Evolutionary conservation across 306 rosid genomes (phyloP), one percentile per base, ranked within the genome.

Genomic region (Psophocarpus tetragonolobus): DNA sequence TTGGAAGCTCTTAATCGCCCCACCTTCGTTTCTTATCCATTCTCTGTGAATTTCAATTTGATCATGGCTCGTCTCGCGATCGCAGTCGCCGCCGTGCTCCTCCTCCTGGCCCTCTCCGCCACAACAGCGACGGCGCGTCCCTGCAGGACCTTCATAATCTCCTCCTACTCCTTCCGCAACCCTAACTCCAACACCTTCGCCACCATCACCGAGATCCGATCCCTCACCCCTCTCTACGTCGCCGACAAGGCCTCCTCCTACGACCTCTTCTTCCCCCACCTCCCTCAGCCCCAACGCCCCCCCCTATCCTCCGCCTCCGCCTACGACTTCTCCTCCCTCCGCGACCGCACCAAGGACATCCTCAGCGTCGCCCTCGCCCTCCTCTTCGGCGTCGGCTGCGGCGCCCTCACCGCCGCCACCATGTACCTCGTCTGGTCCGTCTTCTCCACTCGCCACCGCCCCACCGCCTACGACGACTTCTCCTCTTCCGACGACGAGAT

Each of bases 351-450:
- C 80, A 87, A 86, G 85, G 98, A 95, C 80, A 92, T 95, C 67
- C 89, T 92, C 65, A 95, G 93, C 84, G 93, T 95, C 27, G 98
- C 92, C 8, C 87, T 92, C 20, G 97, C 97, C 26, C 62, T 95
- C 64, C 96, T 95, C 48, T 92, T 95, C 71, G 98, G 98, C 36
- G 88, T 91, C n/a, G 93, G 93, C 12, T 91, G 97, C 61, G 98
- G 98, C 1, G 95, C 97, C 27, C 93, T 95, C 75, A 86, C 93
- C 11, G 93, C 97, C 26, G 97, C 97, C 27, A 86, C 97, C 74
- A 80, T 95, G 97, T 95, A 92, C 85, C 71, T 95, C 56, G 93
- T 87, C 14, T 92, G 92, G 90, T 89, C 96, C 4, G 83, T 92
- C 65, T 86, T 87, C 85, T 29, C 90, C 74, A 51, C 62, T 47